Base-by-base conservation (phyloP, 345 rosid genomes). In the Schrenkiella parvula region DNA sequence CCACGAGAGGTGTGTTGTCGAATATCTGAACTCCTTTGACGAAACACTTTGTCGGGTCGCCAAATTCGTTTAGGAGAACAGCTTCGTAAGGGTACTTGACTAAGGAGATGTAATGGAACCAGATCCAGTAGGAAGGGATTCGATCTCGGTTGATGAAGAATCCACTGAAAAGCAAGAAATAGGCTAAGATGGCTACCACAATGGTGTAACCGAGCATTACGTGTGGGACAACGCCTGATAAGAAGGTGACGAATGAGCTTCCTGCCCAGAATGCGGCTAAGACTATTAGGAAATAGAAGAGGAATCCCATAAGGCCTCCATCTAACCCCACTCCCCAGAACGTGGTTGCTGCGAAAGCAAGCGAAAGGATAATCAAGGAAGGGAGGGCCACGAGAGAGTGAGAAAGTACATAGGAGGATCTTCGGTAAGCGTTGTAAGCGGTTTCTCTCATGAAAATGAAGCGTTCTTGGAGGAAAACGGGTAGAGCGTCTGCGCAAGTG, bases 311-410 rank as follows among this genome's bases (percentile, higher is more conserved):
- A 19, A 72, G 44, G 9, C 86, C 84, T 14, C 88, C 86, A 8
- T 81, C 70, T 19, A 87, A 82, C 0, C 91, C 89, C 1, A 87
- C 91, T 0, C 81, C 67, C 89, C 87, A 85, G 12, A 83, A 85
- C 1, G 85, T 82, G 4, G 73, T 78, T 0, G 71, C 50, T 1
- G 88, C 68, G 66, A 83, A 87, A 41, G 78, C 72, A 18, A 82
- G 73, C 3, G 78, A 43, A 18, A 85, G 87, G 47, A 64, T 69
- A 17, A 83, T 57, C 11, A 82, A 46, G 44, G 83, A 64, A 6
- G 87, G 87, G 18, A 87, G 54, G 10, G 82, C 83, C 2, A 87
- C 75, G 0, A 85, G 62, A 8, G 87, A 77, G 65, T 83, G 82
- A 14, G 91, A 80, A 0, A 85, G 72, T 11, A 87, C 79, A 44